These are phyloP conservation scores for Cystobasidium tubakii DNA, from an alignment of 768 basidiomycete genomes.

Conservation along the genomic window DNA sequence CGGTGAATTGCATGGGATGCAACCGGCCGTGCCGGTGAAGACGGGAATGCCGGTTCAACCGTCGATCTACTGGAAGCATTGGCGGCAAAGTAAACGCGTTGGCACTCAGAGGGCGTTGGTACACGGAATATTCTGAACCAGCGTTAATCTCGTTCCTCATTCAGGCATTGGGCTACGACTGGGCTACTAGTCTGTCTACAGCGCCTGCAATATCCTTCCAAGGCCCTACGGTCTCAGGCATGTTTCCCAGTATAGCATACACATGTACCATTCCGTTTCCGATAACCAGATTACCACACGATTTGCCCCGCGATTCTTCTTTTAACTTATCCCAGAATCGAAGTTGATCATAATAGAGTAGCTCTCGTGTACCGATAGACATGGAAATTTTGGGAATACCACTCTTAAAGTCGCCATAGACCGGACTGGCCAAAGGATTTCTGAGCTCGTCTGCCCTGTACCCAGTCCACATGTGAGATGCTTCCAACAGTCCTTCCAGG, in stretches of 20 bases:
- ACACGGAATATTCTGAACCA: no score
- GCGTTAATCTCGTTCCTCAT: no score
- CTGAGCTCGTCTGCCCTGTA: neutral
- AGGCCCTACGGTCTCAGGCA: conserved; percentile 10
- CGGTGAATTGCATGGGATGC: neutral
- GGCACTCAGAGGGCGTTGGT: no score
- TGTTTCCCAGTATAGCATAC: conserved; percentile 1
- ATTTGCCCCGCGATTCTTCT: neutral
- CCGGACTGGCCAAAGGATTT: conserved; percentile 13
- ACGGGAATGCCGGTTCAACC: neutral
- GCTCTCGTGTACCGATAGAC: conserved; percentile 19
- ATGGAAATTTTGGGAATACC: conserved; percentile 3
- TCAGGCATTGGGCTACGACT: no score
- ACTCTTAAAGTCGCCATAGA: conserved; percentile 3
- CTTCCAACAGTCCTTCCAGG: conserved; percentile 11
- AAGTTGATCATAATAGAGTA: conserved; percentile 1
- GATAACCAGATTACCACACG: neutral
- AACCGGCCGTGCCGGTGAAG: no score
- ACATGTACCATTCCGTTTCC: conserved; percentile 21
- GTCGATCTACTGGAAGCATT: neutral
- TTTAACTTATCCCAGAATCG: conserved; percentile 2
- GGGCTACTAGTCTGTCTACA: neutral
- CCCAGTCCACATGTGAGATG: conserved; percentile 17
- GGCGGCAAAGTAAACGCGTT: no score
- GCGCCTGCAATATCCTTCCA: conserved; percentile 5